Evolutionary conservation across 163 green algal genomes (phyloP), one percentile per base, ranked within the genome.

Genomic region (Trebouxia gelatinosa): DNA sequence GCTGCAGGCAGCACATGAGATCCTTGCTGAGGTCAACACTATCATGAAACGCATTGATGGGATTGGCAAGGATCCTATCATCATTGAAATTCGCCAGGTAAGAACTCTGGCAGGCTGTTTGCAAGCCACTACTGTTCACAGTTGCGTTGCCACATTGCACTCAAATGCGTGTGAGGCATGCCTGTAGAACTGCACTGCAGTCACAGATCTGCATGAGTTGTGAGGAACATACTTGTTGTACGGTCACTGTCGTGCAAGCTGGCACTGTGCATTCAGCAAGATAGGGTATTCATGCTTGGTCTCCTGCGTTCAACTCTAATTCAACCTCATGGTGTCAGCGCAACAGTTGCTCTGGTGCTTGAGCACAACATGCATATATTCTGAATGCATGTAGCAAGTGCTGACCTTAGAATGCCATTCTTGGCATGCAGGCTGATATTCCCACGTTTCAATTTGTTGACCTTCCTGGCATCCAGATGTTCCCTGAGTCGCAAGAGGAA

Each of bases 381-480:
- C 43, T 23, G 13, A 13, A 23, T 13, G 43, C 43, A 23, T 9
- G 11, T 54, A 54, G 43, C 43, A 54, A 23, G 9, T 54, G 11
- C 13, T 13, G 13, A 9, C 43, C 13, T 9, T 23, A 23, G 43
- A 13, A 54, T 13, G 13, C 11, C 43, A 13, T 54, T 54, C 9
- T 70, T 26, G n/a, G n/a, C n/a, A n/a, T 70, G 34, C 61, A 70
- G 61, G 61, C 17, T 28, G 38, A 57, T 28, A 34, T 75, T 37
- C 26, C 66, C 23, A 23, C 19, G 38, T 61, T 75, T 39, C 38
- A 75, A 23, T 59, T 75, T 58, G 38, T 75, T 2, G 66, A 59
- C 40, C 66, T 75, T 5, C 66, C 66, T 21, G 66, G 66, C 38
- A 75, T 75, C 7, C 39, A 61, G 66, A 37, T 26, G 6, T 57